A percentile compares a stretch with the other conserved stretches of the same genome.
Evolutionary conservation across 495 filamentous ascomycete genomes (phyloP).

Genomic region (Neurospora sp.): DNA sequence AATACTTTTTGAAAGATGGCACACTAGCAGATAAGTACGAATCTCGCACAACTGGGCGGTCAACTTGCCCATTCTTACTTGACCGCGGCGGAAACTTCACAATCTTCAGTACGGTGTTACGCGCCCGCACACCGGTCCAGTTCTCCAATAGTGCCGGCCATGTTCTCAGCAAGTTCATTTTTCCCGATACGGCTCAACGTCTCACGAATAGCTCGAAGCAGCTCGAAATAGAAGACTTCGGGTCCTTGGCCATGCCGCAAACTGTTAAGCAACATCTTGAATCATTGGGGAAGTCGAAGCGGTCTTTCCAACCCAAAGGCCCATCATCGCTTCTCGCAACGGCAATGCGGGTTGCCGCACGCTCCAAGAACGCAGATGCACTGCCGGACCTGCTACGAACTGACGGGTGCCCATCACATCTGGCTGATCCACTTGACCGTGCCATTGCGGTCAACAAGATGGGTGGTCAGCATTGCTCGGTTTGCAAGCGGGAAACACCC

Average conservation of each 20-base stretch:
- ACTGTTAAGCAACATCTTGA: not conserved
- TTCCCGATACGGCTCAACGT: conserved; percentile 1
- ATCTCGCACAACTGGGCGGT: not conserved
- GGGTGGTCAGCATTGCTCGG: conserved; percentile 15
- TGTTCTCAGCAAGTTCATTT: conserved; percentile 9
- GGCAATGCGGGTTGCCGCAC: conserved; percentile 9
- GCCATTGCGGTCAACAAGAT: conserved; percentile 4
- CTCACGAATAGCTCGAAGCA: not conserved
- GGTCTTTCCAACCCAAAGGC: conserved; percentile 4
- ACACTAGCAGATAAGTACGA: not conserved
- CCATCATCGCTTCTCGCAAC: conserved; percentile 17
- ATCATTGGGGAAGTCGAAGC: not conserved
- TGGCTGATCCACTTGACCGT: conserved; percentile 2
- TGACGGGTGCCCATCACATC: not conserved
- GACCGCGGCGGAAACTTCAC: conserved; percentile 1
- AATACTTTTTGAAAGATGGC: not conserved
- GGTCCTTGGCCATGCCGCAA: conserved; percentile 7
- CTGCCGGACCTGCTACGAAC: not conserved
- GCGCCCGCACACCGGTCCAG: conserved; percentile 17
- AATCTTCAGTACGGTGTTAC: conserved; percentile 8
- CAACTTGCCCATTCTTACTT: not conserved
- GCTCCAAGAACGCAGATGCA: not conserved
- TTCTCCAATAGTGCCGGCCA: conserved; percentile 4
- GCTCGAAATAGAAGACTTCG: conserved; percentile 15
- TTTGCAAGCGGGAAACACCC: conserved; percentile 15